These are phyloP conservation scores for Corinectria fuckeliana DNA, from an alignment of 2,329 filamentous ascomycete species.

Conservation along the genomic window DNA sequence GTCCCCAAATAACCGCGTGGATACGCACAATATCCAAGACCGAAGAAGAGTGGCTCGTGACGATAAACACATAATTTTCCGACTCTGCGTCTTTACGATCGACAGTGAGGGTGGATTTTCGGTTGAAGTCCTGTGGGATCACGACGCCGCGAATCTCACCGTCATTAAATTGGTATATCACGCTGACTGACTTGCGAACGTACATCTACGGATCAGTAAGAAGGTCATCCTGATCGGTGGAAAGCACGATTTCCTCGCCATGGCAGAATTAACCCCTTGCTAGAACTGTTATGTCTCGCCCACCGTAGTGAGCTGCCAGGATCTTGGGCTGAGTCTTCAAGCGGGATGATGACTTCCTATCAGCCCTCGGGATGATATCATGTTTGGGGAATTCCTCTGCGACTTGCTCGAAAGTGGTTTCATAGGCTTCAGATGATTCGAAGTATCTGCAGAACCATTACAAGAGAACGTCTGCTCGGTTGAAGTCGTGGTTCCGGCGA, in stretches of 20 bases:
- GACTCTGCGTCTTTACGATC: background rate
- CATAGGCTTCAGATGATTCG: background rate
- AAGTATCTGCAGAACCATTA: background rate
- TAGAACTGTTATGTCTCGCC: background rate
- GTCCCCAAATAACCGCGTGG: background rate
- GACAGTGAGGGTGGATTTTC: background rate
- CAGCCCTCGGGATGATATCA: background rate
- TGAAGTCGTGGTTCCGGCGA: background rate
- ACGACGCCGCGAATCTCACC: background rate
- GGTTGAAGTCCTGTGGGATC: background rate
- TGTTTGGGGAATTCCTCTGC: background rate
- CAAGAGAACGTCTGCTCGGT: background rate
- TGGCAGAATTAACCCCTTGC: background rate
- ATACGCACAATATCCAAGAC: background rate
- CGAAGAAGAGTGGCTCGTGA: background rate
- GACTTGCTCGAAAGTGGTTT: background rate
- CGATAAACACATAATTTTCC: background rate
- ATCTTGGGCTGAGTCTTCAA: background rate
- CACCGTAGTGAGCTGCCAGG: background rate
- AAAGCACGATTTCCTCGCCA: background rate
- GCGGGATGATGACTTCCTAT: background rate
- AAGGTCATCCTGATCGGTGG: background rate
- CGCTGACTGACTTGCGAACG: background rate
- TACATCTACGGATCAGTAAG: background rate
- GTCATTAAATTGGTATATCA: background rate